phyloP scores from a whole-genome alignment of 2,329 filamentous ascomycete genomes.

The Cercospora brassicicola region DNA sequence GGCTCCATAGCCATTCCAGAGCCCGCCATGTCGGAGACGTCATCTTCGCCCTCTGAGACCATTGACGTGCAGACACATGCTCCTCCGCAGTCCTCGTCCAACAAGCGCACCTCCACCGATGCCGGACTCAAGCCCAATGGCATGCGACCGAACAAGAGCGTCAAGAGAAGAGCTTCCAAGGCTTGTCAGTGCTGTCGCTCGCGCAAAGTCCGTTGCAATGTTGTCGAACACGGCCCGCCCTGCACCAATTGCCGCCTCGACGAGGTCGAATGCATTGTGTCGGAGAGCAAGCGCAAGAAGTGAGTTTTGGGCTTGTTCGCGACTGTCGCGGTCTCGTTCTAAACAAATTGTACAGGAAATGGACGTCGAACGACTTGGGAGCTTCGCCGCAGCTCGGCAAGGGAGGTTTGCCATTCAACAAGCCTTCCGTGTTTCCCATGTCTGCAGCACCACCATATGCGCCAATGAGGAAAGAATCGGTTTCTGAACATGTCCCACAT shows the following conservation, averaged over 20 bases:
- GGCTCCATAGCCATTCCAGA: slow-evolving; percentile 28
- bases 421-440: slow-evolving; percentile 33
- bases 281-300: slow-evolving; percentile 80
- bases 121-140: slow-evolving; percentile 55
- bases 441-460: slow-evolving; percentile 38
- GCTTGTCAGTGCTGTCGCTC: slow-evolving; percentile 86
- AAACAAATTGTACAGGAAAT: slow-evolving; percentile 35
- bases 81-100: slow-evolving; percentile 13
- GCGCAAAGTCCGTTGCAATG: slow-evolving; percentile 90
- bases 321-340: background rate
- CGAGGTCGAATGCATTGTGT: slow-evolving; percentile 69
- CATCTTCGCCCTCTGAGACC: slow-evolving; percentile 34
- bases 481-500: slow-evolving; percentile 59
- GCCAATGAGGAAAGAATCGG: slow-evolving; percentile 27
- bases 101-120: slow-evolving; percentile 59
- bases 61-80: slow-evolving; percentile 25
- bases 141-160: slow-evolving; percentile 53
- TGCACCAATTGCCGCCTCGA: slow-evolving; percentile 86
- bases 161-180: slow-evolving; percentile 84
- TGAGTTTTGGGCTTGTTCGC: slow-evolving; percentile 52
- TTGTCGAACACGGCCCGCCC: slow-evolving; percentile 79
- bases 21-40: slow-evolving; percentile 33
- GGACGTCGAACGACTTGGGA: slow-evolving; percentile 34
- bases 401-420: slow-evolving; percentile 22
- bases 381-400: slow-evolving; percentile 26